A percentile compares a stretch with the other conserved stretches of the same genome.
Evolutionary conservation across 164 flowering plant genomes (phyloP).

Genomic region (Sedum album): DNA sequence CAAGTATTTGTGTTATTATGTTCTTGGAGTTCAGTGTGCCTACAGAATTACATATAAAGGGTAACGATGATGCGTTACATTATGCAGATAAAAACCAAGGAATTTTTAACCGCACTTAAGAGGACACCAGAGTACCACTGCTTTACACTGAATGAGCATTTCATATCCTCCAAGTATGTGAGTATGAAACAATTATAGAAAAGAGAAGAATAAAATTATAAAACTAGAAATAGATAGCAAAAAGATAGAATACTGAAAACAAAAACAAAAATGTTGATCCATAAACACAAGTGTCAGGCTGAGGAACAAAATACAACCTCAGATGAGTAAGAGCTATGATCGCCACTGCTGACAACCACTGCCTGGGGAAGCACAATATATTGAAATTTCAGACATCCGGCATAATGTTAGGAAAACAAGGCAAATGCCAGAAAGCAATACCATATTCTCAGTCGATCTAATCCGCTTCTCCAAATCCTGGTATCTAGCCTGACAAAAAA

Average conservation of each 20-base stretch:
- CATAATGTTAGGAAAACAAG: background rate
- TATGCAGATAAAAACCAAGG: background rate
- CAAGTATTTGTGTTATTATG: background rate
- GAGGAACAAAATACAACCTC: background rate
- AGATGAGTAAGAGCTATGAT: background rate
- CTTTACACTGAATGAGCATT: background rate
- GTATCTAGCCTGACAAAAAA: conserved; percentile 42
- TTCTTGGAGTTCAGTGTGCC: background rate
- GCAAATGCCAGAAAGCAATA: conserved; percentile 9
- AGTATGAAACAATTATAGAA: background rate
- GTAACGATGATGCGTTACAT: background rate
- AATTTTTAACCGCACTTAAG: background rate
- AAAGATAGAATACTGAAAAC: background rate
- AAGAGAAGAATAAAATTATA: background rate
- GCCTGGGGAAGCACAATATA: background rate
- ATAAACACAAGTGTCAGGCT: background rate
- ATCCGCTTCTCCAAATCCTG: conserved; percentile 57
- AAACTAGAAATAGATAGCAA: background rate
- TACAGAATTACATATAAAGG: background rate
- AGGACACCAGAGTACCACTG: background rate
- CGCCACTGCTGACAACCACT: background rate
- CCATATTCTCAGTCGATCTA: conserved; percentile 31
- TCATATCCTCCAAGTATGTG: background rate
- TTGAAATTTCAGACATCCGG: background rate
- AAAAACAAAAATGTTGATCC: background rate